Base-by-base conservation (phyloP, 2,329 filamentous ascomycete species). In the Fusarium sp. region DNA sequence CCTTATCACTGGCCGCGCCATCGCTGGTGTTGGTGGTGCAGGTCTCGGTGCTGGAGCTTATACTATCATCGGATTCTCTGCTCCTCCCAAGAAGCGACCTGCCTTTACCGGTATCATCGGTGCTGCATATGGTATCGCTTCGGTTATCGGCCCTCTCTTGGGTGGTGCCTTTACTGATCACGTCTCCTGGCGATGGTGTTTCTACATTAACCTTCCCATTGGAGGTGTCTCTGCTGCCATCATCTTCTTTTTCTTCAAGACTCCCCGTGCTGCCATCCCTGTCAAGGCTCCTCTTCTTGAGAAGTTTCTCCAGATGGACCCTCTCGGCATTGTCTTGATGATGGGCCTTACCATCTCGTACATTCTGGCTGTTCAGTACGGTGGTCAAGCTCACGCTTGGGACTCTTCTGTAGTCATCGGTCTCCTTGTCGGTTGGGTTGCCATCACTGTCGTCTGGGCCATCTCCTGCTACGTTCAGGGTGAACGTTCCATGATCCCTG, bases 1-100 rank as follows among this genome's bases (percentile, higher is more conserved):
- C 49, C 82, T 86, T 28, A 84, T 87, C 60, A 82, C 83, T 70
- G 85, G 85, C 53, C 83, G 85, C 52, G 85, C 85, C 58, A 83
- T 86, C 34, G 80, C 82, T 13, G 81, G 80, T 41, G 78, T 85
- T 26, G 79, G 81, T 2, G 83, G 83, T 9, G 82, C 86, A 79
- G 87, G 83, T 14, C 74, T 88, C 13, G 81, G 80, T 52, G 80
- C 79, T 3, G 85, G 85, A 1, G 79, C 81, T 6, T 84, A 86
- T 74, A 85, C 81, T 28, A 85, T 86, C 65, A 83, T 86, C 69
- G 84, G 79, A 2, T 85, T 82, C 58, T 74, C 78, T 34, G 80
- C 79, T 6, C 75, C 76, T 26, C 79, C 78, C 16, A 75, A 77
- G 68, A 75, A 72, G 49, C 74, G 79, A 6, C 78, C 80, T 21